Percentiles rank a stretch among this genome's conserved stretches.
Conservation (phyloP, 495 filamentous ascomycete genomes). For the Evansstolkia leycettana region DNA sequence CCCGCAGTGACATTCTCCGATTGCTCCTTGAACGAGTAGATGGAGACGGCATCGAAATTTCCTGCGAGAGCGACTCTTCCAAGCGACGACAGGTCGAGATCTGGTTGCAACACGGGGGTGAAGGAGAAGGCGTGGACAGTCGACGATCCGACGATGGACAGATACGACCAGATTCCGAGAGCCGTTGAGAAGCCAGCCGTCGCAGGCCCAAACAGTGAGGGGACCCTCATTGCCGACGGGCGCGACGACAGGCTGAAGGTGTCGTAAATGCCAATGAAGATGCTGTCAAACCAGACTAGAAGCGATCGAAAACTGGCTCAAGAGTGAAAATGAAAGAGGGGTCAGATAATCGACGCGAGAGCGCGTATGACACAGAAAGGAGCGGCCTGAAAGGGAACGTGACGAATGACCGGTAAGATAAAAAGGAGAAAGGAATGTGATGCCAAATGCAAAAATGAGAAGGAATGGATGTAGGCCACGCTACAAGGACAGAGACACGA, state of each 20-base stretch:
- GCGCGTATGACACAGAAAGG: conserved; percentile 20
- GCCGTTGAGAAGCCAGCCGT: conserved; percentile 34
- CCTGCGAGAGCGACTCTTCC: conserved; percentile 80
- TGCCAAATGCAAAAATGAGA: conserved; percentile 12
- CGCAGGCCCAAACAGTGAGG: conserved; percentile 46
- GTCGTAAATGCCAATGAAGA: conserved; percentile 2
- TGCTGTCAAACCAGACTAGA: conserved; percentile 5
- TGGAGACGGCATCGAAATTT: conserved; percentile 81
- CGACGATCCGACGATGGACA: conserved; percentile 26
- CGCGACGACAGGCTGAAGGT: conserved; percentile 28
- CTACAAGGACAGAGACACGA: not conserved
- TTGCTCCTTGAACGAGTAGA: conserved; percentile 78
- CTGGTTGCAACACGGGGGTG: conserved; percentile 55
- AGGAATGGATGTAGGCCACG: conserved; percentile 4
- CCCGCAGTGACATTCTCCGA: conserved; percentile 49
- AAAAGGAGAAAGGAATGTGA: conserved; percentile 7
- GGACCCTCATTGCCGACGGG: conserved; percentile 38
- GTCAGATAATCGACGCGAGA: not conserved
- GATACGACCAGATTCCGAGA: conserved; percentile 24
- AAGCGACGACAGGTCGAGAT: conserved; percentile 69
- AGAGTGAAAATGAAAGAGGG: conserved; percentile 1
- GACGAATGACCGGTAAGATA: conserved; percentile 11
- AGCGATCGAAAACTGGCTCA: conserved; percentile 2
- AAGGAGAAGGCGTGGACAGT: conserved; percentile 54
- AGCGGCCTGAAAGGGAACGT: conserved; percentile 20